phyloP scores from a whole-genome alignment of 805 yeast species.

The Cyberlindnera samutprakarnensis region DNA sequence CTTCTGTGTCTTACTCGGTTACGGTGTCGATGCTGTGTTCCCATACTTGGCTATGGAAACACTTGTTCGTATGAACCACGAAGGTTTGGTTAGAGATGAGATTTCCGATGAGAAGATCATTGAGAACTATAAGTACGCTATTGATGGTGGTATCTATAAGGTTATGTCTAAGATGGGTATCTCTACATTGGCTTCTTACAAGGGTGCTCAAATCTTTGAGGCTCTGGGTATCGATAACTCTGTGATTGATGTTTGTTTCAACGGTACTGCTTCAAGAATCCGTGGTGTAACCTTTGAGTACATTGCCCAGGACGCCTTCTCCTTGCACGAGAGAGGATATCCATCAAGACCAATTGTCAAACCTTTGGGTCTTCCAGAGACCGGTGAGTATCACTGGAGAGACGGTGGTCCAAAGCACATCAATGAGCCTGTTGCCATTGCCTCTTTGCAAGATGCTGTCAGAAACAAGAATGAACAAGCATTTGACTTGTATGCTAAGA shows the following conservation, averaged over 20 bases:
- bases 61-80: slow-evolving; percentile 73
- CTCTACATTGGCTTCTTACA: slow-evolving; percentile 95
- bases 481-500: slow-evolving; percentile 81
- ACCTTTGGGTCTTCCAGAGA: slow-evolving; percentile 69
- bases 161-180: slow-evolving; percentile 99
- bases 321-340: slow-evolving; percentile 87
- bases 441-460: slow-evolving; percentile 96
- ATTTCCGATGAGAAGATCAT: slow-evolving; percentile 55
- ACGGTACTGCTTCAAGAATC: slow-evolving; percentile 96
- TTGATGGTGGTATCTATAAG: slow-evolving; percentile 87
- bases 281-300: slow-evolving; percentile 93
- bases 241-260: slow-evolving; percentile 90
- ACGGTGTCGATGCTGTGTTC: slow-evolving; percentile 94
- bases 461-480: slow-evolving; percentile 93
- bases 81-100: slow-evolving; percentile 56
- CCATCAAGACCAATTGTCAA: slow-evolving; percentile 73
- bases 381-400: slow-evolving; percentile 98
- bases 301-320: slow-evolving; percentile 93
- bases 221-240: slow-evolving; percentile 94
- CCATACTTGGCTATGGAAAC: slow-evolving; percentile 94
- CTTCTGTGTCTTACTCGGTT: slow-evolving; percentile 87
- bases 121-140: slow-evolving; percentile 73
- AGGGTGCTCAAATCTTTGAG: slow-evolving; percentile 98
- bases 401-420: slow-evolving; percentile 97
- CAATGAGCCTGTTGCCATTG: slow-evolving; percentile 92